A percentile compares a stretch with the other conserved stretches of the same genome.
phyloP scores from a whole-genome alignment of 2,329 filamentous ascomycete genomes.

The Paecilomyces sp. region DNA sequence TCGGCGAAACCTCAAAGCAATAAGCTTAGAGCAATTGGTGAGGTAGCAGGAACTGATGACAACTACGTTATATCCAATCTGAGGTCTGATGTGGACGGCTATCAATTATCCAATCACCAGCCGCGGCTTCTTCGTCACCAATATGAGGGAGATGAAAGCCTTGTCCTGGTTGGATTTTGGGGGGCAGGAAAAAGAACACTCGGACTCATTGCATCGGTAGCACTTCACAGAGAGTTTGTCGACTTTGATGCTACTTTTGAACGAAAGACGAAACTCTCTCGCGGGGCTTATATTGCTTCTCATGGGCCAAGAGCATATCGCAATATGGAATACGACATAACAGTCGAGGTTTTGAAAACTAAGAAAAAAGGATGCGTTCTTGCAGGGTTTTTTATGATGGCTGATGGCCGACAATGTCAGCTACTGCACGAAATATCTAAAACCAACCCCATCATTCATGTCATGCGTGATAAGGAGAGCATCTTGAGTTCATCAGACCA shows the following conservation, averaged over 20 bases:
- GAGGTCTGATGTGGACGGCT: neutral
- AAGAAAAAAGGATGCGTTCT: slow-evolving; percentile 54
- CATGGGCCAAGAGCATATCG: slow-evolving; percentile 56
- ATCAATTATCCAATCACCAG: neutral
- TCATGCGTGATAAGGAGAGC: slow-evolving; percentile 47
- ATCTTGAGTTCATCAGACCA: slow-evolving; percentile 14
- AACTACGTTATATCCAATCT: neutral
- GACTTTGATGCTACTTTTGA: slow-evolving; percentile 59
- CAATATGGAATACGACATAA: slow-evolving; percentile 50
- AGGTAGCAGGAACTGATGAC: neutral
- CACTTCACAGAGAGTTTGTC: slow-evolving; percentile 57
- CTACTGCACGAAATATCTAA: slow-evolving; percentile 54
- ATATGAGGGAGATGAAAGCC: slow-evolving; percentile 17
- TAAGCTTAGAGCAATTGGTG: neutral
- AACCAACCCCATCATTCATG: slow-evolving; percentile 60
- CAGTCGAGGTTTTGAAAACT: slow-evolving; percentile 40
- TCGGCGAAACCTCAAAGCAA: neutral
- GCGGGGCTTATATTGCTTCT: slow-evolving; percentile 50
- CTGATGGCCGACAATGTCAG: slow-evolving; percentile 52
- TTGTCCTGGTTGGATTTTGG: slow-evolving; percentile 63
- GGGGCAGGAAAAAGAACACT: slow-evolving; percentile 67
- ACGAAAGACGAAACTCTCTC: slow-evolving; percentile 44
- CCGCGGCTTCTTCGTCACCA: slow-evolving; percentile 5
- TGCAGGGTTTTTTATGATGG: slow-evolving; percentile 58
- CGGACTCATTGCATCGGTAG: slow-evolving; percentile 63